These are phyloP conservation scores for Roridomyces roridus DNA, from an alignment of 768 basidiomycete species.

Conservation along the genomic window DNA sequence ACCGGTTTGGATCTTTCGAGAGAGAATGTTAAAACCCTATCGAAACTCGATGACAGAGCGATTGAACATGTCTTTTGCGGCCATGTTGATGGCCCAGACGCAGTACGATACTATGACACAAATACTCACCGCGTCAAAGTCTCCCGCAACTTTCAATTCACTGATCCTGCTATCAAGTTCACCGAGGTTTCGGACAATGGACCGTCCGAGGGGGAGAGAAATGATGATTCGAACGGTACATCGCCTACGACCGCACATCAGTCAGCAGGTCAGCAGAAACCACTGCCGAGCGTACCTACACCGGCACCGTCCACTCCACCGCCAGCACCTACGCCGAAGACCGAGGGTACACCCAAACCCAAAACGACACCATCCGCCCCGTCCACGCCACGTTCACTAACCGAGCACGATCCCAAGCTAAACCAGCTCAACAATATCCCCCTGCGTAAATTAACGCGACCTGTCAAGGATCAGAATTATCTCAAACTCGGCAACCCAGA, in stretches of 20 bases:
- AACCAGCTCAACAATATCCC: conserved; percentile 3
- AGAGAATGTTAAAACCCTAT: background rate
- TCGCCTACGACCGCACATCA: background rate
- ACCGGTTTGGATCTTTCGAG: conserved; percentile 15
- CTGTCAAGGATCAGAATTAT: background rate
- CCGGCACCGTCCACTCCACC: too few species aligned
- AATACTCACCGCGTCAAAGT: background rate
- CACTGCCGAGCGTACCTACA: too few species aligned
- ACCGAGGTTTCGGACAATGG: conserved; percentile 4
- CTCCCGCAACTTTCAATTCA: conserved; percentile 1
- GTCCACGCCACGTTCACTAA: background rate
- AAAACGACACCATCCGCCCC: background rate
- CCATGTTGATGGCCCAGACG: background rate
- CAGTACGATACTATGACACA: conserved; percentile 17
- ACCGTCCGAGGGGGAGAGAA: conserved; percentile 11
- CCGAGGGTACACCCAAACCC: background rate
- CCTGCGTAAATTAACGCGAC: background rate
- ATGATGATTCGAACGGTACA: background rate
- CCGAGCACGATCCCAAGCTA: background rate
- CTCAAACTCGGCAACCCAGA: background rate
- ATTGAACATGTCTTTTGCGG: conserved; percentile 12
- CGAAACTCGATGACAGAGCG: conserved; percentile 9
- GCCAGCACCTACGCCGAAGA: background rate
- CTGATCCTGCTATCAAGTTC: background rate
- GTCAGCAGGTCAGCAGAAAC: background rate